Evolutionary conservation across 768 basidiomycete genomes (phyloP).

Genomic region (Trichaptum fuscoviolaceum): DNA sequence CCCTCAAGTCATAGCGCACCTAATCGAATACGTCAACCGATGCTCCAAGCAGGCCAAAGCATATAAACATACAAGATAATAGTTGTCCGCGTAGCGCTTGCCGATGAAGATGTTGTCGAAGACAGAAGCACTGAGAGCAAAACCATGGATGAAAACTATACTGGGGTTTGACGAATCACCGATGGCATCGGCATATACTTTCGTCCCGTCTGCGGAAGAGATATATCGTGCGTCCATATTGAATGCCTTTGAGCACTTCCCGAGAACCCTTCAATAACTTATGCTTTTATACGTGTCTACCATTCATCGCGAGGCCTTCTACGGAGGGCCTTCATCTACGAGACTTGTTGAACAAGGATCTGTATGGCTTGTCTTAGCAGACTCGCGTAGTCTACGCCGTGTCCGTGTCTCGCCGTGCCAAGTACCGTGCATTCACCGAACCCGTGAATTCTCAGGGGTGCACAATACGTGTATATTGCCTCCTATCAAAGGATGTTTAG

Average conservation of each 20-base stretch:
- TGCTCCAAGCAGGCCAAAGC: not conserved
- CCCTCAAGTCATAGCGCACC: conserved; percentile 15
- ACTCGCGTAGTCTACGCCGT: not conserved
- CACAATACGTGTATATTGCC: not conserved
- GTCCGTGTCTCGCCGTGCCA: not conserved
- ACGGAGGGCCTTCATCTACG: no score
- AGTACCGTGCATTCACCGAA: not conserved
- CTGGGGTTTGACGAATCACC: conserved; percentile 32
- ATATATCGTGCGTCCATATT: conserved; percentile 13
- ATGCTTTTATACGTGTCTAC: no score
- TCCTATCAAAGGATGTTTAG: no score
- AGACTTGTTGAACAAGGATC: no score
- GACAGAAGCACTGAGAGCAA: conserved; percentile 29
- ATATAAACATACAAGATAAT: conserved; percentile 21
- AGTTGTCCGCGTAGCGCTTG: conserved; percentile 19
- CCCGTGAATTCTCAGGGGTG: not conserved
- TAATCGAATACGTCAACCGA: conserved; percentile 2
- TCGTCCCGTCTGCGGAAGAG: conserved; percentile 35
- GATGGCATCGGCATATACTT: conserved; percentile 35
- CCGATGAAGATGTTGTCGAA: conserved; percentile 36
- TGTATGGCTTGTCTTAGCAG: no score
- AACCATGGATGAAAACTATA: conserved; percentile 39
- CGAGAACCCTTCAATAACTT: no score
- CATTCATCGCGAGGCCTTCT: no score
- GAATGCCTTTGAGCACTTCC: not conserved